Evolutionary conservation across 305 asterid species (phyloP).

Genomic region (Fraxinus baroniana): DNA sequence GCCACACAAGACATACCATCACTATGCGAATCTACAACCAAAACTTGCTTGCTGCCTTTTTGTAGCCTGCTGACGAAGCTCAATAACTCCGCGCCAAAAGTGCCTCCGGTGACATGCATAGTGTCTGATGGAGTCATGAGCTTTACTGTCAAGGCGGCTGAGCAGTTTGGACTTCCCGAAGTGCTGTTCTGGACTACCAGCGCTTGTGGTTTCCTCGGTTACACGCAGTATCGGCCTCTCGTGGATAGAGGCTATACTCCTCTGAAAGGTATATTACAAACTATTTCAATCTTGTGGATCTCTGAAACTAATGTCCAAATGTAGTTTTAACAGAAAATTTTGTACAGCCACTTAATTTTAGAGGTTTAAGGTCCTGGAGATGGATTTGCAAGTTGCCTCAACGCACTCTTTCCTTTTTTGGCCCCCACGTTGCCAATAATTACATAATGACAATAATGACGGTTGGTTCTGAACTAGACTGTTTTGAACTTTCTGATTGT

Average conservation of each 20-base stretch:
- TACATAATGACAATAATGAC: background rate
- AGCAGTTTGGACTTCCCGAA: conserved; percentile 38
- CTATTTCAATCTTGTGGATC: background rate
- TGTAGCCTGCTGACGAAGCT: conserved; percentile 28
- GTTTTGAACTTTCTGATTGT: too few species aligned
- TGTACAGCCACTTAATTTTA: background rate
- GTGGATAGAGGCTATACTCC: conserved; percentile 35
- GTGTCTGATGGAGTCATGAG: conserved; percentile 46
- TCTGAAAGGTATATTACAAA: conserved; percentile 28
- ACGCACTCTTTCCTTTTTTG: background rate
- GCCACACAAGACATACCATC: conserved; percentile 49
- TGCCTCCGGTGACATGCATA: conserved; percentile 42
- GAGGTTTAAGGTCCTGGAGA: background rate
- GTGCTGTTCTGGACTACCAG: conserved; percentile 44
- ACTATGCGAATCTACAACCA: conserved; percentile 37
- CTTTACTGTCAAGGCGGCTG: conserved; percentile 43
- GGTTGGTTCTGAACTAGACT: too few species aligned
- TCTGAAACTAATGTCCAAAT: too few species aligned
- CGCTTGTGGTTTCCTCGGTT: conserved; percentile 41
- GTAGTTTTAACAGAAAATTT: too few species aligned
- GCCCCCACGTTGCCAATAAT: background rate
- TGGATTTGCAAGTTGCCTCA: background rate
- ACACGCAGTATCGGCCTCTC: conserved; percentile 30
- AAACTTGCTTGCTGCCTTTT: conserved; percentile 37
- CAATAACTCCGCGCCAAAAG: conserved; percentile 7